Evolutionary conservation across 371 early-diverging fungal species (phyloP), one percentile per base, ranked within the genome.

Genomic region (Neoconidiobolus thromboides): DNA sequence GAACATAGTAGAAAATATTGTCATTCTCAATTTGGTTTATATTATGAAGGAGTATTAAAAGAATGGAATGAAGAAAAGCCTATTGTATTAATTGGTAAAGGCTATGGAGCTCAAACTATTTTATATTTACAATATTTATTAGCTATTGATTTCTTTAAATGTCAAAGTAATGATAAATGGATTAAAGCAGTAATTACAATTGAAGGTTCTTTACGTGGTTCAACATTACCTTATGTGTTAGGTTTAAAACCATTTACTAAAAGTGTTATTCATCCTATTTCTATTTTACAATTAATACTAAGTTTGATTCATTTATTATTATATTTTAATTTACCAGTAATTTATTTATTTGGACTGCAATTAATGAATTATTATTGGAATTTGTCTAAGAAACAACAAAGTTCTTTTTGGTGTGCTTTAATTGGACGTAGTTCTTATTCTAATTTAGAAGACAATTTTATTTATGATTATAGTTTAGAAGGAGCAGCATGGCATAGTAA

Each of bases 1-100:
- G 26, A 46, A 4, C 65, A 65, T 51, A 55, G 60, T 4, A 36
- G 44, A 41, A 53, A 56, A 42, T 65, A 48, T 44, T 51, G 48
- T 37, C 65, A 65, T 48, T 53, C 51, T 1, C 65, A 60, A 55
- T 62, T 42, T n/a, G 65, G 63, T 37, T 3, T 5, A 48, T 55
- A 44, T 26, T 62, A 62, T 57, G 14, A 38, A 14, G 65, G 63
- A 0, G 15, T 62, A 2, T 42, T 60, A 7, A 58, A 55, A 14
- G 38, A 51, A 14, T 65, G 65, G 65, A 48, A 15, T 58, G 54
- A 43, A 1, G 58, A 62, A 1, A 62, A 65, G 43, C 65, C 65
- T 39, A 53, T 65, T 9, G 65, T 65, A 4, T 43, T 65, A 42
- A 51, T 65, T 50, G 65, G 63, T 41, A 62, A 62, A 60, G 65